Evolutionary conservation across 2,329 filamentous ascomycete genomes (phyloP), one percentile per base, ranked within the genome.

Genomic region (Sporothrix curviconia): DNA sequence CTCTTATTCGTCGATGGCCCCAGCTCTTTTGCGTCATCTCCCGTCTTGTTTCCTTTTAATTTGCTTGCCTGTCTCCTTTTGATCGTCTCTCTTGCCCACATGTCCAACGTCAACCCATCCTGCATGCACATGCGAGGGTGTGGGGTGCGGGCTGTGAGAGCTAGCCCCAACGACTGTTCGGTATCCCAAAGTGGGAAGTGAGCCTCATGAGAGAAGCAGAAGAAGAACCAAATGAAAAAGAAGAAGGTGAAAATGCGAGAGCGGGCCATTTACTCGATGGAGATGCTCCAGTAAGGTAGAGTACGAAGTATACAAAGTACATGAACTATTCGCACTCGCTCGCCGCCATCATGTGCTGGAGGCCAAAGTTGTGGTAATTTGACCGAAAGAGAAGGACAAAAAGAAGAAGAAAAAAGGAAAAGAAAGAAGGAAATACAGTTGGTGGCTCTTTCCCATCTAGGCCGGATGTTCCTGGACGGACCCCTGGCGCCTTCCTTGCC

Each of bases 121-220:
- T 46, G 43, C 43, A 46, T n/a, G n/a, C n/a, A n/a, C n/a, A n/a
- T n/a, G n/a, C n/a, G n/a, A n/a, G n/a, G n/a, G n/a, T n/a, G n/a
- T n/a, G n/a, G n/a, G n/a, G n/a, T n/a, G n/a, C n/a, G n/a, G n/a
- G n/a, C n/a, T n/a, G n/a, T n/a, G n/a, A n/a, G n/a, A n/a, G n/a
- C n/a, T n/a, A n/a, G n/a, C n/a, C n/a, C n/a, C n/a, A n/a, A n/a
- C n/a, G n/a, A 25, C 19, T n/a, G 32, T 30, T 50, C 47, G 47
- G 47, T 50, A 30, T 50, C 47, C 47, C 47, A 50, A 50, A 37
- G 32, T 37, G 30, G 46, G 46, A 50, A 50, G 46, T 15, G 30
- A 7, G 30, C 22, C 15, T 22, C 17, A 17, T 3, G 24, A 22
- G 40, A 42, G 7, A 30, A 43, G 17, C n/a, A 22, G 36, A 46